phyloP scores from a whole-genome alignment of 345 rosid species.

The Acer saccharum region DNA sequence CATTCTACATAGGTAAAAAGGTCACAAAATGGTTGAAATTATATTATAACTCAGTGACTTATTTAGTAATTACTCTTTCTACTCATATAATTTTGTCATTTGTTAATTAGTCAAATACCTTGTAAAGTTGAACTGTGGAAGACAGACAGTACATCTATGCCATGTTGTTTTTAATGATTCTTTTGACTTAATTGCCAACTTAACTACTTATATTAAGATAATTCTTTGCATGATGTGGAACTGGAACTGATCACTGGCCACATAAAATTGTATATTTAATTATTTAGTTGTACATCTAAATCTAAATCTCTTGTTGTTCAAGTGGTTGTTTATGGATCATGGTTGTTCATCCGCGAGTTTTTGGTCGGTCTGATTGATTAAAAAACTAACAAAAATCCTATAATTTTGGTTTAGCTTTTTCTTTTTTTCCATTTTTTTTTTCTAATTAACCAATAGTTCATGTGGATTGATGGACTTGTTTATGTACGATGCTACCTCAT shows the following conservation, averaged over 20 bases:
- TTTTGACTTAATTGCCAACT: not conserved
- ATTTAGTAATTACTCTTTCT: too few relatives aligned
- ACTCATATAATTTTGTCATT: too few relatives aligned
- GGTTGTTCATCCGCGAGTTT: constrained; percentile 50
- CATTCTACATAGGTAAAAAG: too few relatives aligned
- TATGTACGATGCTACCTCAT: constrained; percentile 9
- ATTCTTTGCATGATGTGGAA: not conserved
- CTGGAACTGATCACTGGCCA: not conserved
- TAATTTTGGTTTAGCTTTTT: not conserved
- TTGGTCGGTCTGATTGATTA: constrained; percentile 24
- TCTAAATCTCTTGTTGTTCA: constrained; percentile 13
- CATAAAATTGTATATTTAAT: not conserved
- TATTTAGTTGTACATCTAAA: not conserved
- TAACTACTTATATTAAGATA: not conserved
- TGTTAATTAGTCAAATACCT: too few relatives aligned
- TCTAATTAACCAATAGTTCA: not conserved
- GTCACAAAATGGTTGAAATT: too few relatives aligned
- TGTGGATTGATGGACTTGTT: constrained; percentile 10
- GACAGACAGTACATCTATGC: not conserved
- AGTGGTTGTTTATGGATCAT: constrained; percentile 27
- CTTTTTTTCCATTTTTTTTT: not conserved
- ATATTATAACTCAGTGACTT: too few relatives aligned
- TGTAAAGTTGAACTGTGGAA: not conserved
- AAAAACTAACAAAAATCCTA: not conserved
- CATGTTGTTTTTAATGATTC: not conserved